These are phyloP conservation scores for Fraxinus paxiana DNA, from an alignment of 305 asterid genomes.

Conservation along the genomic window DNA sequence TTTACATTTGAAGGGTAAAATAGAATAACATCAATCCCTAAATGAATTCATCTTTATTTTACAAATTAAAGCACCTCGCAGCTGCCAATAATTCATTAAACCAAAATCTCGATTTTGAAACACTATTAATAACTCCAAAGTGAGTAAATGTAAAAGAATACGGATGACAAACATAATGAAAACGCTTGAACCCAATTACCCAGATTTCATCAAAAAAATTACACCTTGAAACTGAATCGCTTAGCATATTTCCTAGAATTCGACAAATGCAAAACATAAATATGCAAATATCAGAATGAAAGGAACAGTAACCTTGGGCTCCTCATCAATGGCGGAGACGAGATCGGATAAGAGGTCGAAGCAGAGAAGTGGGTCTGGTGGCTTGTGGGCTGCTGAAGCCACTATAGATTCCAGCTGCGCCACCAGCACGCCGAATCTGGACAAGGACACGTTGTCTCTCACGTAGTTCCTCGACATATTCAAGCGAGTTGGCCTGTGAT, in stretches of 20 bases:
- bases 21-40: neutral
- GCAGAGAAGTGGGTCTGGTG: slow-evolving; percentile 84
- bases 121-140: neutral
- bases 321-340: slow-evolving; percentile 75
- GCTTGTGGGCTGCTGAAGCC: slow-evolving; percentile 86
- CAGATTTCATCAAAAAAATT: neutral
- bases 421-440: slow-evolving; percentile 88
- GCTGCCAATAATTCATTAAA: slow-evolving; percentile 9
- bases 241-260: neutral
- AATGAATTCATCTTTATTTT: neutral
- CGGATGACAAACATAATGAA: neutral
- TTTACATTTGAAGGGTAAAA: neutral
- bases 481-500: neutral
- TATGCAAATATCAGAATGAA: neutral
- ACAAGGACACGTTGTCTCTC: slow-evolving; percentile 51
- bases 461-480: slow-evolving; percentile 58
- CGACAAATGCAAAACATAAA: neutral
- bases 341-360: slow-evolving; percentile 97
- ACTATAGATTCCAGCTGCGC: slow-evolving; percentile 97
- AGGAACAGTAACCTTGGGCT: slow-evolving; percentile 61
- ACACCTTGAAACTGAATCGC: neutral
- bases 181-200: neutral
- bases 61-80: neutral
- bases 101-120: neutral
- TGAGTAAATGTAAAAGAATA: neutral